Evolutionary conservation across 768 basidiomycete species (phyloP), one percentile per base, ranked within the genome.

Genomic region (Agaricus blazei): DNA sequence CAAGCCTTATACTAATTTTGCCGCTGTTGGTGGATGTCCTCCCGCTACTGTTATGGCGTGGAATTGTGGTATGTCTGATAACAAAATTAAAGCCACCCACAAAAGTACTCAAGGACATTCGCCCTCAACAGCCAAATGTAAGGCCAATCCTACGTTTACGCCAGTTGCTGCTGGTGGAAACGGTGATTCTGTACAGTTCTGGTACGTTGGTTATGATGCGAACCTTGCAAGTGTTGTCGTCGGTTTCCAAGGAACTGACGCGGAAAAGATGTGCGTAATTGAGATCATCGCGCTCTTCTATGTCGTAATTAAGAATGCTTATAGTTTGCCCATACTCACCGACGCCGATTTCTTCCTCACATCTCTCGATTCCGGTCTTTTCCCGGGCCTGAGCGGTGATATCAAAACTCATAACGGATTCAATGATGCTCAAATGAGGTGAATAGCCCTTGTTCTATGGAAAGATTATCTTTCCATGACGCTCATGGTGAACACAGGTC

Each of bases 131-230:
- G 36, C 48, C 15, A 75, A 75, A 48, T 83, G 80, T 57, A 60
- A 69, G 15, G 75, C 75, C 8, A 81, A 78, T 53, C 67, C 79
- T 1, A 63, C 58, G 3, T 83, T 83, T 64, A 60, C 71, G 9
- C 79, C 80, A 11, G 61, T 75, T 6, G 78, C 75, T 23, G 73
- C 80, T 6, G 80, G 81, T 0, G 80, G 80, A 4, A 71, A 81
- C 54, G 80, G 77, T 2, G 50, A 44, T n/a, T 51, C 52, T 6
- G 60, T 69, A 7, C 77, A 79, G 60, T 77, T 66, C 53, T 82
- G 81, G 75, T 73, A 68, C 67, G 75, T 77, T 23, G 74, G 76
- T 2, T 70, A 68, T 51, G 73, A 75, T 50, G 62, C 68, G 9
- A 65, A 62, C 7, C 69, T 76, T 19, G 58, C 68, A 62, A 70